phyloP scores from a whole-genome alignment of 768 basidiomycete species.

The Xerocomus spinulosus region DNA sequence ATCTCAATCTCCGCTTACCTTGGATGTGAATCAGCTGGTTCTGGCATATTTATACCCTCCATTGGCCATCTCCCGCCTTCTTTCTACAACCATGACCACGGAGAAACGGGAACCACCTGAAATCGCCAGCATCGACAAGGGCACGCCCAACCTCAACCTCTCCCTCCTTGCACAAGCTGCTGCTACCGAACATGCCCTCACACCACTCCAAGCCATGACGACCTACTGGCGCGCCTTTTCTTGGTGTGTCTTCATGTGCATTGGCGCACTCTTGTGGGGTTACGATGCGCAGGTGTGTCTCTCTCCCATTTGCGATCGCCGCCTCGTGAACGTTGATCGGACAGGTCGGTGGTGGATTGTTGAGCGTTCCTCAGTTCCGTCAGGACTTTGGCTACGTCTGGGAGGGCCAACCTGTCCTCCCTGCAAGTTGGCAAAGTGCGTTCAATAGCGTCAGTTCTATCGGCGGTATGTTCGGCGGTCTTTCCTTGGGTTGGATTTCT shows the following conservation, averaged over 20 bases:
- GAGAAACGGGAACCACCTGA: too few relatives aligned
- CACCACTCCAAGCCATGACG: not conserved
- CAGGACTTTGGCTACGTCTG: not conserved
- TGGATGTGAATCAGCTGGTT: too few relatives aligned
- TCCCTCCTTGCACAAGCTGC: not conserved
- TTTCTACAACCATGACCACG: too few relatives aligned
- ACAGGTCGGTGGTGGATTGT: not conserved
- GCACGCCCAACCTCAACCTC: not conserved
- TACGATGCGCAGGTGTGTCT: not conserved
- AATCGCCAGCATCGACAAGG: too few relatives aligned
- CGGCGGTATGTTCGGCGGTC: slow-evolving; percentile 25
- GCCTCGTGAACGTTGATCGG: not conserved
- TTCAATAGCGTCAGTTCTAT: slow-evolving; percentile 23
- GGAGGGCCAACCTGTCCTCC: slow-evolving; percentile 8
- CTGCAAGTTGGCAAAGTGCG: slow-evolving; percentile 27
- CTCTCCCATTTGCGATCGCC: not conserved
- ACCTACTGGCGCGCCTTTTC: not conserved
- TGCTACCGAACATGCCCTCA: not conserved
- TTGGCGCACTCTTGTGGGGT: not conserved
- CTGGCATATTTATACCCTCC: too few relatives aligned
- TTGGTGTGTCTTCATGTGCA: not conserved
- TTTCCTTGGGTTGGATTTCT: slow-evolving; percentile 20
- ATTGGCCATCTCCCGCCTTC: too few relatives aligned
- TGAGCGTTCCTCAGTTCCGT: not conserved
- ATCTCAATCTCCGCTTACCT: too few relatives aligned